These are phyloP conservation scores for Xerocomus nothofagi DNA, from an alignment of 1,284 basidiomycete genomes.

Conservation along the genomic window DNA sequence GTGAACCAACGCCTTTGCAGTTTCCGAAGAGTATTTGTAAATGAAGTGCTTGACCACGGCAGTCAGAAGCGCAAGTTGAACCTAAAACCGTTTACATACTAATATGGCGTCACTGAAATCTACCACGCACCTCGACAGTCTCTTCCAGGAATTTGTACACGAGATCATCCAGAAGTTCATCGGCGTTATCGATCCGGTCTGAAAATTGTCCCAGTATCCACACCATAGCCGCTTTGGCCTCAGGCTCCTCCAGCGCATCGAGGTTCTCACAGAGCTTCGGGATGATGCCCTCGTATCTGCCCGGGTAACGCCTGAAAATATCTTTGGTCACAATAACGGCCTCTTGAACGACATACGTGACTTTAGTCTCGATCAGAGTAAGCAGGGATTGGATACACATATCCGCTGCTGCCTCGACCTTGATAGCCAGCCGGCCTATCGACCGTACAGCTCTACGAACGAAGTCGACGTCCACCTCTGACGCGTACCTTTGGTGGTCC, in stretches of 20 bases:
- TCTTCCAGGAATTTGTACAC: constrained; percentile 93
- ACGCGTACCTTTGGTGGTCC: constrained; percentile 73
- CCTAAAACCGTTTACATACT: constrained; percentile 47
- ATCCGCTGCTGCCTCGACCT: constrained; percentile 89
- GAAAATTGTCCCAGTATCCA: constrained; percentile 99
- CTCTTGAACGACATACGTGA: constrained; percentile 97
- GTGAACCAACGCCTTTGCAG: constrained; percentile 88
- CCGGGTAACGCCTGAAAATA: constrained; percentile 96
- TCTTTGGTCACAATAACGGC: constrained; percentile 98
- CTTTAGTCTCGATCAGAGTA: constrained; percentile 88
- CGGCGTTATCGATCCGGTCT: constrained; percentile 93
- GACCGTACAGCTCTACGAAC: constrained; percentile 96
- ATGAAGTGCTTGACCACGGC: constrained; percentile 97
- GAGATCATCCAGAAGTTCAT: constrained; percentile 93
- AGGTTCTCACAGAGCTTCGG: constrained; percentile 91
- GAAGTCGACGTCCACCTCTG: constrained; percentile 98
- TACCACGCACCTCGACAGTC: constrained; percentile 70
- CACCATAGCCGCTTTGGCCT: constrained; percentile 95
- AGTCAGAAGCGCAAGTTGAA: constrained; percentile 93
- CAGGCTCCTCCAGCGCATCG: constrained; percentile 91
- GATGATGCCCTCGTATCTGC: constrained; percentile 94
- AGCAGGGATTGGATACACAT: constrained; percentile 88
- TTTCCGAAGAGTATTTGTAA: constrained; percentile 83
- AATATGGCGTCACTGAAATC: neutral
- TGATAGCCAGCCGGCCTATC: constrained; percentile 96